These are phyloP conservation scores for Saccharomycopsis schoenii DNA, from an alignment of 805 yeast species.

Conservation along the genomic window DNA sequence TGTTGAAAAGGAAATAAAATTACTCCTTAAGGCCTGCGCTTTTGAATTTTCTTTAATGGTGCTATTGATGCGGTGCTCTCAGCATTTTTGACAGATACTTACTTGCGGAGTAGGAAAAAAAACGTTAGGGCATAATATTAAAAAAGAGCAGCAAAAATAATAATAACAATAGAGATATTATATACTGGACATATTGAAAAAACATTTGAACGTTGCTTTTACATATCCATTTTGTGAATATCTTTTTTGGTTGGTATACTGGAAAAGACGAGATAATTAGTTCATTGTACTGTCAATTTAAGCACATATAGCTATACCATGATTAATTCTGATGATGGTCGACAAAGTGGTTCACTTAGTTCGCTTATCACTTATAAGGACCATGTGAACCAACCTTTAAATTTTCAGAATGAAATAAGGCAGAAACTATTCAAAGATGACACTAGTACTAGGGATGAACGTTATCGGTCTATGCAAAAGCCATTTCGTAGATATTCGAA, in stretches of 20 bases:
- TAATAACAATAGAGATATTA: neutral
- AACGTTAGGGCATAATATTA: too few relatives aligned
- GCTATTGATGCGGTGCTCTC: neutral
- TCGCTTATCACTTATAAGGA: neutral
- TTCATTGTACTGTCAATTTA: neutral
- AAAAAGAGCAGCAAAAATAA: neutral
- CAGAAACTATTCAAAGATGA: neutral
- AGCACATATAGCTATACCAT: neutral
- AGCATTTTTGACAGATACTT: too few relatives aligned
- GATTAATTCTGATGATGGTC: neutral
- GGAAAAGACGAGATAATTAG: neutral
- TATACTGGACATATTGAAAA: too few relatives aligned
- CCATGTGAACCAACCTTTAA: neutral
- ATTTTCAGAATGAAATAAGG: neutral
- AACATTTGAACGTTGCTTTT: too few relatives aligned
- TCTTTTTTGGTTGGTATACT: too few relatives aligned
- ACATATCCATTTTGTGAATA: too few relatives aligned
- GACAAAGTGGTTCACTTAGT: neutral
- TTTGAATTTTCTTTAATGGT: neutral
- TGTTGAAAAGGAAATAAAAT: neutral
- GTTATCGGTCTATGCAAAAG: neutral
- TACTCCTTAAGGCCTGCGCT: neutral
- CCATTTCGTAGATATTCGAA: neutral
- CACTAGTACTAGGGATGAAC: neutral
- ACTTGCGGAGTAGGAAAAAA: too few relatives aligned